Percentiles rank a stretch among this genome's conserved stretches.
phyloP scores from a whole-genome alignment of 2,329 filamentous ascomycete genomes.

The Sporothrix brunneoviolacea region DNA sequence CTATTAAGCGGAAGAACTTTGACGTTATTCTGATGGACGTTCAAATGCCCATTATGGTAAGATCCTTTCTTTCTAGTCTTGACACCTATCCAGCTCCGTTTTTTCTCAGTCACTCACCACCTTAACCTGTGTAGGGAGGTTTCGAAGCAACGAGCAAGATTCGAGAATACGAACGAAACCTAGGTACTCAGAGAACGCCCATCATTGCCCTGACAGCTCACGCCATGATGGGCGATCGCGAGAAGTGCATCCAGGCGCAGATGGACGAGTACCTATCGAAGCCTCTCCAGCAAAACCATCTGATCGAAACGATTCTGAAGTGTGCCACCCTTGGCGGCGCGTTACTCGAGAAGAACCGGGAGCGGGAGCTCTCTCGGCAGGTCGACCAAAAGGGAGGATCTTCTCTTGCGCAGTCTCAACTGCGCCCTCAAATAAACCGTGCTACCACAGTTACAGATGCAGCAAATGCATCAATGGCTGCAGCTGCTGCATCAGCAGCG shows the following conservation, averaged over 20 bases:
- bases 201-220: slow-evolving; percentile 97
- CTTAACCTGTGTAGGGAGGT: slow-evolving; percentile 55
- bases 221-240: slow-evolving; percentile 95
- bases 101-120: too few species aligned
- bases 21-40: slow-evolving; percentile 99
- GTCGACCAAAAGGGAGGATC: slow-evolving; percentile 26
- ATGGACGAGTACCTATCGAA: slow-evolving; percentile 99
- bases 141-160: slow-evolving; percentile 98
- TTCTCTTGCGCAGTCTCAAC: slow-evolving; percentile 37
- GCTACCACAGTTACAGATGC: slow-evolving; percentile 12
- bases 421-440: slow-evolving; percentile 11
- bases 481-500: neutral
- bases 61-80: slow-evolving; percentile 34
- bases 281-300: slow-evolving; percentile 23
- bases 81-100: too few species aligned
- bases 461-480: slow-evolving; percentile 3
- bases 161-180: slow-evolving; percentile 81
- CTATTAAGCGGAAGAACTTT: slow-evolving; percentile 86
- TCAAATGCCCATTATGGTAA: slow-evolving; percentile 98
- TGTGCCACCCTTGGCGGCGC: slow-evolving; percentile 87
- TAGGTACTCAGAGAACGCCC: slow-evolving; percentile 75
- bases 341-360: slow-evolving; percentile 68
- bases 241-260: slow-evolving; percentile 96
- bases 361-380: slow-evolving; percentile 44
- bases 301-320: slow-evolving; percentile 62